These are phyloP conservation scores for Ophiostoma angusticollis DNA, from an alignment of 2,329 filamentous ascomycete species.

Conservation along the genomic window DNA sequence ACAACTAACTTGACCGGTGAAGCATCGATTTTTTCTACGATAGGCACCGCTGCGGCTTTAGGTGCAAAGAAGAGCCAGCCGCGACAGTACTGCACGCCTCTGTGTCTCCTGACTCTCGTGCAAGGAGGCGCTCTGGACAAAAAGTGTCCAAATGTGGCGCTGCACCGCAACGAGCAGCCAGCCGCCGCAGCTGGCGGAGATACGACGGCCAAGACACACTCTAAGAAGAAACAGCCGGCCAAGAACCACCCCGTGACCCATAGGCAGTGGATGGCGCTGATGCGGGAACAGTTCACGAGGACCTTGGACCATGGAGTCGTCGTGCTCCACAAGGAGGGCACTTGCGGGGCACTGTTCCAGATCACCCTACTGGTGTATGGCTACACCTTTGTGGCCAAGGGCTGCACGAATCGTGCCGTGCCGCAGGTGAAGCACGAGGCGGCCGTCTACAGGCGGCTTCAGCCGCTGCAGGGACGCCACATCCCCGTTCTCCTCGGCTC, in stretches of 20 bases:
- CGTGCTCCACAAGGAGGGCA: conserved; percentile 19
- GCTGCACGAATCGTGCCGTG: conserved; percentile 7
- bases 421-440: conserved; percentile 6
- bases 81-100: conserved; percentile 7
- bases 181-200: too few relatives aligned
- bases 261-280: conserved; percentile 1
- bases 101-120: conserved; percentile 7
- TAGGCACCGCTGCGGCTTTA: too few relatives aligned
- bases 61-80: too few relatives aligned
- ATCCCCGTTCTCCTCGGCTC: conserved; percentile 10
- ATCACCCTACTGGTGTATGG: conserved; percentile 27
- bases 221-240: not conserved
- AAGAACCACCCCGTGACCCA: conserved; percentile 3
- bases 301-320: conserved; percentile 21
- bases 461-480: conserved; percentile 7
- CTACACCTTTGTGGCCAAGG: conserved; percentile 32
- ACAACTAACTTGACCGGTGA: too few relatives aligned
- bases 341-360: conserved; percentile 27
- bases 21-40: too few relatives aligned
- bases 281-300: conserved; percentile 3
- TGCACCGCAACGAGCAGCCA: not conserved
- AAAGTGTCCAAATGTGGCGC: conserved; percentile 3
- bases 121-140: not conserved
- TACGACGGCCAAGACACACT: too few relatives aligned
- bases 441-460: conserved; percentile 6